phyloP scores from a whole-genome alignment of 345 rosid genomes.

The Turritis glabra region DNA sequence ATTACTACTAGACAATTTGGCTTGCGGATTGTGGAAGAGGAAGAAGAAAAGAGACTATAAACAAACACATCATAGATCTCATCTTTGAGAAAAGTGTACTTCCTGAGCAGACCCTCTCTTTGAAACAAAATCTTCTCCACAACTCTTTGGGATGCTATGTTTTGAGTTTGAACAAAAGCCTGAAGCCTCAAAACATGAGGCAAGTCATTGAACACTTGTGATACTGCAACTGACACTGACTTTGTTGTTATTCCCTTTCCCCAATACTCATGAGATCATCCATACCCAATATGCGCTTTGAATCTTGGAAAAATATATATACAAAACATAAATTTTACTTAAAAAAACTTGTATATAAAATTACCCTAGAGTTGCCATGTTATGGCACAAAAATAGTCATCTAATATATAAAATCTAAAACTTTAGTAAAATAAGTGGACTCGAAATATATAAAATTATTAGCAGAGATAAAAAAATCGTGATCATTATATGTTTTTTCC shows the following conservation, averaged over 20 bases:
- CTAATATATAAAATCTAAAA: too few species aligned
- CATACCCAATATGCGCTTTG: constrained; percentile 45
- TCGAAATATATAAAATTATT: too few species aligned
- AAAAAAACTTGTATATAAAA: too few species aligned
- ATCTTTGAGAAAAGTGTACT: constrained; percentile 44
- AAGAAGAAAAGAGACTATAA: constrained; percentile 36
- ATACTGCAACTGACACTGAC: constrained; percentile 41
- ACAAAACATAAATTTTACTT: too few species aligned
- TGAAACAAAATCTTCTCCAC: constrained; percentile 47
- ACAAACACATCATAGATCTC: constrained; percentile 31
- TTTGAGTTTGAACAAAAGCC: constrained; percentile 43
- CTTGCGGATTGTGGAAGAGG: neutral
- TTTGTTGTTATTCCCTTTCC: constrained; percentile 46
- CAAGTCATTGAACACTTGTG: constrained; percentile 39
- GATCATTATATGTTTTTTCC: too few species aligned
- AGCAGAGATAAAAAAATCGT: too few species aligned
- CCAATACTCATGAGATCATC: constrained; percentile 48
- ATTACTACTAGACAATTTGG: neutral
- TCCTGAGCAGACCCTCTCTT: constrained; percentile 49
- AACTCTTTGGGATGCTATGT: constrained; percentile 49
- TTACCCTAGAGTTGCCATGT: too few species aligned
- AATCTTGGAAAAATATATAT: constrained; percentile 3
- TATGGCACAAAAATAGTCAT: too few species aligned
- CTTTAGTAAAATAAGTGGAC: too few species aligned
- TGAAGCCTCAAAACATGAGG: constrained; percentile 47